These are phyloP conservation scores for Ramalina peruviana DNA, from an alignment of 495 filamentous ascomycete species.

Conservation along the genomic window DNA sequence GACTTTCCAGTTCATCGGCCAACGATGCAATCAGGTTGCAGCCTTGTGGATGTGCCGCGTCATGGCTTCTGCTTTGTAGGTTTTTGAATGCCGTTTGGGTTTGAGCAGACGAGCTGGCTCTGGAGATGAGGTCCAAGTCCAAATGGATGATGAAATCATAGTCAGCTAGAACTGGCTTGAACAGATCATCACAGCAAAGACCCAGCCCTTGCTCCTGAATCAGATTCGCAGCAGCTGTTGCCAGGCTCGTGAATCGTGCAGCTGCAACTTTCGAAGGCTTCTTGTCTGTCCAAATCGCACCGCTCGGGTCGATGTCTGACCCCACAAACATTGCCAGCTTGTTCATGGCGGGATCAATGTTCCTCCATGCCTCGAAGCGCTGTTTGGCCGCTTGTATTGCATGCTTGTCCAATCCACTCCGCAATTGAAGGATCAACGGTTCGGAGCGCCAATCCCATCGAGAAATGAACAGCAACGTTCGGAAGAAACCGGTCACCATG, in stretches of 20 bases:
- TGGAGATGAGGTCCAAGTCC: constrained; percentile 30
- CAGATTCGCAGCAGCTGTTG: constrained; percentile 51
- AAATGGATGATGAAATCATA: constrained; percentile 79
- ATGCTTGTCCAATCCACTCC: constrained; percentile 37
- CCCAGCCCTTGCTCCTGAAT: constrained; percentile 41
- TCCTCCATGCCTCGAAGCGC: constrained; percentile 61
- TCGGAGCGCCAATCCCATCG: constrained; percentile 84
- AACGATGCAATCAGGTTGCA: constrained; percentile 38
- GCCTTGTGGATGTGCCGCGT: constrained; percentile 25
- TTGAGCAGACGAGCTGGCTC: constrained; percentile 13
- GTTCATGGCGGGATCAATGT: constrained; percentile 79
- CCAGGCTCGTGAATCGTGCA: constrained; percentile 65
- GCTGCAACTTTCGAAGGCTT: constrained; percentile 72
- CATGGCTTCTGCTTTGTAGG: constrained; percentile 26
- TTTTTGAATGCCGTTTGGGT: constrained; percentile 54
- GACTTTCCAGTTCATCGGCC: constrained; percentile 41
- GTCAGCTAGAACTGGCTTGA: constrained; percentile 51
- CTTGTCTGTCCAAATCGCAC: constrained; percentile 64
- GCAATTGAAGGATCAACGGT: constrained; percentile 65
- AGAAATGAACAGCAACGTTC: constrained; percentile 61
- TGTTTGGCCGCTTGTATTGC: constrained; percentile 46
- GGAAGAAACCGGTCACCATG: constrained; percentile 66
- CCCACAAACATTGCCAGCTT: constrained; percentile 68
- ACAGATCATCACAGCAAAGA: constrained; percentile 49
- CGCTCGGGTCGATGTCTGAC: constrained; percentile 61